phyloP scores from a whole-genome alignment of 2,329 filamentous ascomycete genomes.

The Annulohypoxylon truncatum region DNA sequence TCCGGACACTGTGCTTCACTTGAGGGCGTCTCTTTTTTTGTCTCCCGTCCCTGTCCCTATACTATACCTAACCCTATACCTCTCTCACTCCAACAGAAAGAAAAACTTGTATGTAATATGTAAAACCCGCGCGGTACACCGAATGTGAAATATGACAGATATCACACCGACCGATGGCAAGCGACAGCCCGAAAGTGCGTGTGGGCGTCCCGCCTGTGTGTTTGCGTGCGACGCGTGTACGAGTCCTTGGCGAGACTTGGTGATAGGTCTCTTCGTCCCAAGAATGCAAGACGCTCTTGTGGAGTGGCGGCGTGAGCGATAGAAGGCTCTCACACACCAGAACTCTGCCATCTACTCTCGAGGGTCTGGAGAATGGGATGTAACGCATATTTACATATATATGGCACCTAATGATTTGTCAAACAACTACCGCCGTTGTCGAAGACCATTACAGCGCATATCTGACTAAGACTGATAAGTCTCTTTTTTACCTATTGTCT shows the following conservation, averaged over 20 bases:
- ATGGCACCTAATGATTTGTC: conserved; percentile 25
- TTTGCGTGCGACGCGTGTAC: conserved; percentile 39
- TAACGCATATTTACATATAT: conserved; percentile 10
- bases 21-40: background rate
- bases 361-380: no score
- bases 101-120: background rate
- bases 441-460: conserved; percentile 6
- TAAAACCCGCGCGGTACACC: conserved; percentile 29
- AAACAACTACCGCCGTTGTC: conserved; percentile 18
- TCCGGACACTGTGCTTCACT: conserved; percentile 26
- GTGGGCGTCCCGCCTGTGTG: conserved; percentile 14
- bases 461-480: conserved; percentile 34
- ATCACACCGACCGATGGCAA: conserved; percentile 32
- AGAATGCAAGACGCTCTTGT: conserved; percentile 25
- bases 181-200: conserved; percentile 21
- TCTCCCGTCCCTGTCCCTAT: conserved; percentile 1
- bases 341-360: conserved; percentile 1
- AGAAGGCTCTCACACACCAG: conserved; percentile 5
- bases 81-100: conserved; percentile 8
- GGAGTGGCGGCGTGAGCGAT: background rate
- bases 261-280: conserved; percentile 32
- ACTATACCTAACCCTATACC: background rate
- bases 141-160: conserved; percentile 35
- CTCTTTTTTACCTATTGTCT: background rate
- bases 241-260: conserved; percentile 29